Percentiles rank a stretch among this genome's conserved stretches.
These are phyloP conservation scores for Ustilago cynodontis DNA, from an alignment of 1,284 basidiomycete genomes.

Conservation along the genomic window DNA sequence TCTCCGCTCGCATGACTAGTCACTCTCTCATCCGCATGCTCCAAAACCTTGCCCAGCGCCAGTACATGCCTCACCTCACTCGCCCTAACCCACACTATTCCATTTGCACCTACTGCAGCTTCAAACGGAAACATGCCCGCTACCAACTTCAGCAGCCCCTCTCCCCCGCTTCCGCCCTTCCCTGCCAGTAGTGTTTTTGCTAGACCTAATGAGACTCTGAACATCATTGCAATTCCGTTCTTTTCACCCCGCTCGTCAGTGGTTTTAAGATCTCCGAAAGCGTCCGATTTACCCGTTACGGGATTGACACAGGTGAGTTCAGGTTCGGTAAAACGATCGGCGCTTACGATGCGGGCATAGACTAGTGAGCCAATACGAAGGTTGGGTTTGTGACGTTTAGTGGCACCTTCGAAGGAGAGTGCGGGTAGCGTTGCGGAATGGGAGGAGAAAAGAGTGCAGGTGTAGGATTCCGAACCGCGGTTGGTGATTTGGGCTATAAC, in stretches of 20 bases:
- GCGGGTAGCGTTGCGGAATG: slow-evolving; percentile 60
- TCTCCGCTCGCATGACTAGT: not conserved
- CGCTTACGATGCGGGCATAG: slow-evolving; percentile 60
- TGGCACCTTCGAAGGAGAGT: slow-evolving; percentile 68
- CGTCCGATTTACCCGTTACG: slow-evolving; percentile 61
- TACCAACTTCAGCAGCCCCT: slow-evolving; percentile 51
- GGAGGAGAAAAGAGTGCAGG: slow-evolving; percentile 58
- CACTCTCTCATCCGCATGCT: slow-evolving; percentile 33
- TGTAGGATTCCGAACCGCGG: slow-evolving; percentile 62
- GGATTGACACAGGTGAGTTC: slow-evolving; percentile 67
- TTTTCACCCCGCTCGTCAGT: slow-evolving; percentile 42
- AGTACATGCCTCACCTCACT: slow-evolving; percentile 50
- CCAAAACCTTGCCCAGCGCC: slow-evolving; percentile 57
- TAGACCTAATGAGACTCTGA: slow-evolving; percentile 43
- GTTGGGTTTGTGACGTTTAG: slow-evolving; percentile 67
- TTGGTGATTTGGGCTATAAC: slow-evolving; percentile 66
- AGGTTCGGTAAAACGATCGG: slow-evolving; percentile 61
- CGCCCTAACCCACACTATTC: slow-evolving; percentile 62
- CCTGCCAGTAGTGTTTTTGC: slow-evolving; percentile 27
- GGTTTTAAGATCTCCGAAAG: slow-evolving; percentile 63
- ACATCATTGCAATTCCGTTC: slow-evolving; percentile 43
- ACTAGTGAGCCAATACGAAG: slow-evolving; percentile 63
- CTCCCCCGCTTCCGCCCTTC: slow-evolving; percentile 36
- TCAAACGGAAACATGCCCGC: slow-evolving; percentile 66
- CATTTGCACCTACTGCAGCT: slow-evolving; percentile 65